Evolutionary conservation across 2,329 filamentous ascomycete genomes (phyloP), one percentile per base, ranked within the genome.

Genomic region (Graphium sp.): DNA sequence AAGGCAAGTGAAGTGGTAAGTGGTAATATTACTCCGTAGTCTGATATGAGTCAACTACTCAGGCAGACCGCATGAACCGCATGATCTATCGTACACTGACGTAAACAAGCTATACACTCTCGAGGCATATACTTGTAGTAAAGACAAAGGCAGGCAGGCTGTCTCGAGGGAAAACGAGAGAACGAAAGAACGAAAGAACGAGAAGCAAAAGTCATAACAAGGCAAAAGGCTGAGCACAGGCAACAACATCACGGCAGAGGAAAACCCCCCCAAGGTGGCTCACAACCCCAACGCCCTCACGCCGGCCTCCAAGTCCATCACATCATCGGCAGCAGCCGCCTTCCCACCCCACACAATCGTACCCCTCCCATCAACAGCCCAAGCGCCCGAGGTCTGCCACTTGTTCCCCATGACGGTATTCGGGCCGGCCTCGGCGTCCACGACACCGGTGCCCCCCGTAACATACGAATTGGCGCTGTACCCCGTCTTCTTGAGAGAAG

Each of bases 311-410:
- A 73, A 37, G 34, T 62, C 56, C 54, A 67, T 54, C 25, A 61
- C 41, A 41, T 66, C 62, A 36, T 66, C 62, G 3, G 55, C 55
- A 32, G 55, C 49, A 24, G 46, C 30, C 3, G 58, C 58, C 41
- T 63, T 64, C 4, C 53, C 53, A 4, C 56, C 60, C 58, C 56
- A 68, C 7, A 63, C 48, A 2, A 67, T 55, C 6, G 52, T 57
- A 7, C 60, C 61, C 10, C 53, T 49, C 2, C 55, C 55, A 33
- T 68, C 58, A 3, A 66, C 46, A 4, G 61, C 58, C 43, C 63
- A 67, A 2, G 59, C 53, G 0, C 62, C 61, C 2, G 58, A 53
- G 40, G 63, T 57, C 43, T 66, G 63, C 62, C 63, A 67, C 47
- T 66, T 66, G 38, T 64, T 67, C 3, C 62, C 59, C 52, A 65